Conservation (phyloP, 108 stramenopile species). For the Halocafeteria seosinensis region DNA sequence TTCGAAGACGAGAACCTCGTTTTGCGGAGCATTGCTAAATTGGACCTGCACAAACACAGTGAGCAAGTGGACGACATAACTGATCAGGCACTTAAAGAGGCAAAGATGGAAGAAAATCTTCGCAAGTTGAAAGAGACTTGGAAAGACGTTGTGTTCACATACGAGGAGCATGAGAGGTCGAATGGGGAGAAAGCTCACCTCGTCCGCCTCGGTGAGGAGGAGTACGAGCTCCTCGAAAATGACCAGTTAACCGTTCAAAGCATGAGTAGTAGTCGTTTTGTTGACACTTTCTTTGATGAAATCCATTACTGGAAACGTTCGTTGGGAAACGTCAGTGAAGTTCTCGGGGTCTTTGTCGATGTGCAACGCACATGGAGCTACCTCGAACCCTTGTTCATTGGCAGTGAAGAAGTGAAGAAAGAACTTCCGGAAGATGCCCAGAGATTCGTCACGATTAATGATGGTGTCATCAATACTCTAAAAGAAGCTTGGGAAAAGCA, state of each 20-base stretch:
- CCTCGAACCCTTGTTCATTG: constrained; percentile 60
- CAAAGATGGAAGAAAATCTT: constrained; percentile 52
- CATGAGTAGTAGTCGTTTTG: constrained; percentile 47
- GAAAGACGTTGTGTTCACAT: constrained; percentile 39
- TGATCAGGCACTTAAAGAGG: constrained; percentile 57
- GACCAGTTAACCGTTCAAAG: constrained; percentile 58
- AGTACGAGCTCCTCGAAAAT: constrained; percentile 52
- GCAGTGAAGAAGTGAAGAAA: constrained; percentile 54
- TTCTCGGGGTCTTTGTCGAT: constrained; percentile 36
- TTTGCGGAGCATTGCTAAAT: constrained; percentile 38
- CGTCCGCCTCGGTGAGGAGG: constrained; percentile 51
- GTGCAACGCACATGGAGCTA: constrained; percentile 66
- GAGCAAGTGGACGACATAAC: constrained; percentile 57
- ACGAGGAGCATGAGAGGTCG: no score
- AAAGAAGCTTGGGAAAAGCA: constrained; percentile 36
- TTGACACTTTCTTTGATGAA: constrained; percentile 2
- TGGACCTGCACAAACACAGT: constrained; percentile 48
- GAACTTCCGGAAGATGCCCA: constrained; percentile 58
- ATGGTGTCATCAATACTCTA: constrained; percentile 38
- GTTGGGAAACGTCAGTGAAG: constrained; percentile 24
- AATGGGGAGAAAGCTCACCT: constrained; percentile 35
- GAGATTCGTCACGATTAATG: constrained; percentile 51
- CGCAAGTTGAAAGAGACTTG: constrained; percentile 41
- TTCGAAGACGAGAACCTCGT: constrained; percentile 39
- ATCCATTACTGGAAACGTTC: constrained; percentile 4